Evolutionary conservation across 495 filamentous ascomycete genomes (phyloP).

Genomic region (Podospora pseudoanserina): DNA sequence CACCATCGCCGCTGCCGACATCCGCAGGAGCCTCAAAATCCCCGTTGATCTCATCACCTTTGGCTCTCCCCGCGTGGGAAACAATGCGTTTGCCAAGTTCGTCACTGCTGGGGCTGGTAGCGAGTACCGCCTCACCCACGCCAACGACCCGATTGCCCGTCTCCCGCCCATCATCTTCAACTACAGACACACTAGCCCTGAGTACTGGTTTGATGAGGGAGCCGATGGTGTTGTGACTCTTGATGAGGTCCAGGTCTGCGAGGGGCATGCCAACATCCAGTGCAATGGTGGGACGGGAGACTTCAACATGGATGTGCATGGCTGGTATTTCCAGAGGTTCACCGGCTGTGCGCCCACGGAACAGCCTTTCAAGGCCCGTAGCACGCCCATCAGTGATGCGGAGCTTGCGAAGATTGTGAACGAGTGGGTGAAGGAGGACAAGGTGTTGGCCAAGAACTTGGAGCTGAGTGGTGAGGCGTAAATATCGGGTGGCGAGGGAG

Average conservation of each 20-base stretch:
- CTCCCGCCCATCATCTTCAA: slow-evolving; percentile 55
- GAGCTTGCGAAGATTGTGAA: slow-evolving; percentile 33
- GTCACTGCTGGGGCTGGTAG: slow-evolving; percentile 47
- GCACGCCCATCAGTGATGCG: slow-evolving; percentile 26
- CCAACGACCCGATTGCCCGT: slow-evolving; percentile 62
- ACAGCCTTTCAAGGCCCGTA: slow-evolving; percentile 20
- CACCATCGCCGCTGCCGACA: slow-evolving; percentile 55
- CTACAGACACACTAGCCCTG: slow-evolving; percentile 62
- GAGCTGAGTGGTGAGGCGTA: not conserved
- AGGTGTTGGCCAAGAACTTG: slow-evolving; percentile 13
- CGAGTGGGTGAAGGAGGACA: slow-evolving; percentile 29
- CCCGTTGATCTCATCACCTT: slow-evolving; percentile 55
- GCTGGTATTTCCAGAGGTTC: slow-evolving; percentile 38
- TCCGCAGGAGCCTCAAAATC: slow-evolving; percentile 47
- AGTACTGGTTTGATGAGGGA: slow-evolving; percentile 54
- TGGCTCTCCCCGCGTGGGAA: slow-evolving; percentile 66
- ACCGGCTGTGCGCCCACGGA: slow-evolving; percentile 25
- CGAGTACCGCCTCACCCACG: slow-evolving; percentile 65
- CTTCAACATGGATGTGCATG: slow-evolving; percentile 33
- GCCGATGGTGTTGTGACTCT: slow-evolving; percentile 25
- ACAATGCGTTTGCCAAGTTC: slow-evolving; percentile 51
- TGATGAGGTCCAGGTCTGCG: slow-evolving; percentile 37
- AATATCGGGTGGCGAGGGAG: not conserved
- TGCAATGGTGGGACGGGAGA: slow-evolving; percentile 41
- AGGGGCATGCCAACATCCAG: slow-evolving; percentile 33